Conservation (phyloP, 208 protist species). For the Acanthamoeba healyi region DNA sequence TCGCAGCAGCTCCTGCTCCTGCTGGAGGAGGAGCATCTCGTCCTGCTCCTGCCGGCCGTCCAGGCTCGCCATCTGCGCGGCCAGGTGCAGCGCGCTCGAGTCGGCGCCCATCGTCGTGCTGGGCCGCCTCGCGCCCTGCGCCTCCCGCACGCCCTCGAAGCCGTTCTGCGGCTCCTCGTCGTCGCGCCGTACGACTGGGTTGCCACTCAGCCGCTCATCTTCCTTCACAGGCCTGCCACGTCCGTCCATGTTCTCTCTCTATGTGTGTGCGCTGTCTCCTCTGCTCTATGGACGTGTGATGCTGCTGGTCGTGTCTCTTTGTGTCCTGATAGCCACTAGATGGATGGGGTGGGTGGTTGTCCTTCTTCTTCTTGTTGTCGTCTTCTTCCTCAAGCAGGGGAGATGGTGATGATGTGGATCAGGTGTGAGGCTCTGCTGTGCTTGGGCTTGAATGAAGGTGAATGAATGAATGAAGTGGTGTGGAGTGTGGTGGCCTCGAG, state of each 20-base stretch:
- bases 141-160: conserved; percentile 10
- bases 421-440: too few relatives aligned
- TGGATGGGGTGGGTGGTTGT: too few relatives aligned
- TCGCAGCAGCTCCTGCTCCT: conserved; percentile 30
- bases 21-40: not conserved
- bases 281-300: too few relatives aligned
- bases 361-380: not conserved
- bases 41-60: conserved; percentile 3
- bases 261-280: too few relatives aligned
- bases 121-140: not conserved
- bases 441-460: not conserved
- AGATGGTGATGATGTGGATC: not conserved
- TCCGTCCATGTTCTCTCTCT: not conserved
- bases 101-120: conserved; percentile 31
- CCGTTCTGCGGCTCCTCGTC: not conserved
- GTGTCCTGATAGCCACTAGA: not conserved
- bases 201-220: not conserved
- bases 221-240: conserved; percentile 20
- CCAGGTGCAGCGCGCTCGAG: not conserved
- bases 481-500: not conserved
- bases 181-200: not conserved
- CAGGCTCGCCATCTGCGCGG: not conserved
- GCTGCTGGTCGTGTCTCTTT: not conserved
- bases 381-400: not conserved
- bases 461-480: not conserved